phyloP scores from a whole-genome alignment of 148 eudicot species.

The Suaeda aralocaspica region DNA sequence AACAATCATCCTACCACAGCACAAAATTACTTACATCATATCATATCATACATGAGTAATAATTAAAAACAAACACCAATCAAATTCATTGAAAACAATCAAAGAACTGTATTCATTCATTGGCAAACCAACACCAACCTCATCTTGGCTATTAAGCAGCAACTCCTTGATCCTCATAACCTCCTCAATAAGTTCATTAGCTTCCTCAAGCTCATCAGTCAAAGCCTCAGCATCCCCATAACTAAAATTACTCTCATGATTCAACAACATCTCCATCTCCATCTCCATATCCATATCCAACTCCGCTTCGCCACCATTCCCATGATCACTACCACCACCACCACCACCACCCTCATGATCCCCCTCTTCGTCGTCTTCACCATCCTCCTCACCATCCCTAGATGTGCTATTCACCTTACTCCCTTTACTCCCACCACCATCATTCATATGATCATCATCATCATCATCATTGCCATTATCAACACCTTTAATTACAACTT shows the following conservation, averaged over 20 bases:
- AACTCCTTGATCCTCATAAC: constrained; percentile 76
- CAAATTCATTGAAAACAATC: too few relatives aligned
- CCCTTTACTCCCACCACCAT: constrained; percentile 47
- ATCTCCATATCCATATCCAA: too few relatives aligned
- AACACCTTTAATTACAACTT: constrained; percentile 19
- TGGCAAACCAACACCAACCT: constrained; percentile 37
- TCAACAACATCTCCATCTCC: constrained; percentile 37
- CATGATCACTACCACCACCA: constrained; percentile 38
- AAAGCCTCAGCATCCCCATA: constrained; percentile 85
- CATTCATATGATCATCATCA: constrained; percentile 31
- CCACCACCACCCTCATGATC: constrained; percentile 24
- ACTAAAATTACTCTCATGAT: constrained; percentile 39
- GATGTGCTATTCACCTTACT: constrained; percentile 55
- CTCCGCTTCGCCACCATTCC: constrained; percentile 15
- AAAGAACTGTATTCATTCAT: too few relatives aligned
- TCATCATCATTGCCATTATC: constrained; percentile 8
- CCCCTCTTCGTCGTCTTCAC: constrained; percentile 13
- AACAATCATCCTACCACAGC: too few relatives aligned
- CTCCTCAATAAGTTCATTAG: constrained; percentile 50
- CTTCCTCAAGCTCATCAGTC: constrained; percentile 77
- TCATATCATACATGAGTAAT: too few relatives aligned
- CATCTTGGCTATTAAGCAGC: constrained; percentile 52
- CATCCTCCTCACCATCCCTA: constrained; percentile 33
- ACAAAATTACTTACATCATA: too few relatives aligned
- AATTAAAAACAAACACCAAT: too few relatives aligned